Conservation (phyloP, 257 asterid species). For the Linderniella brevidens region DNA sequence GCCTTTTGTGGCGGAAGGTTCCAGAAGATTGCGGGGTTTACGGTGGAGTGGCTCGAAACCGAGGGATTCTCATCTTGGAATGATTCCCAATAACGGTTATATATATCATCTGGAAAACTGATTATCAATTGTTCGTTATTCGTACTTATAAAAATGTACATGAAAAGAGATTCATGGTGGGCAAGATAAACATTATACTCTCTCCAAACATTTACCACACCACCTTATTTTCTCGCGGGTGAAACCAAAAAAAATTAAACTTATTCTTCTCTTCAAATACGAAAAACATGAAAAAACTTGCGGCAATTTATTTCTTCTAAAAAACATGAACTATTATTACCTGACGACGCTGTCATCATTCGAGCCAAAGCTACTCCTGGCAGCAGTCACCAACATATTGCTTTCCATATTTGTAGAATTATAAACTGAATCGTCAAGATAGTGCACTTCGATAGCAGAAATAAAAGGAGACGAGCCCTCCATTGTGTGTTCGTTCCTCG, state of each 20-base stretch:
- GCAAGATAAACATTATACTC: too few species aligned
- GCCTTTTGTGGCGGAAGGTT: constrained; percentile 55
- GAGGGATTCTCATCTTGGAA: constrained; percentile 31
- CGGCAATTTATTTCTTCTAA: background rate
- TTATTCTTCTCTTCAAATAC: too few species aligned
- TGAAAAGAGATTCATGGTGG: too few species aligned
- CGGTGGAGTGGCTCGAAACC: constrained; percentile 34
- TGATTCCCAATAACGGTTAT: constrained; percentile 61
- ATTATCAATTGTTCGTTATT: background rate
- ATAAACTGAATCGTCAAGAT: constrained; percentile 38
- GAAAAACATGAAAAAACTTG: too few species aligned
- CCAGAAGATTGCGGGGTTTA: constrained; percentile 39
- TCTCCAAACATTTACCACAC: too few species aligned
- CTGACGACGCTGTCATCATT: constrained; percentile 24
- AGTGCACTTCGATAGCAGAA: constrained; percentile 50
- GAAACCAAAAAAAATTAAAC: too few species aligned
- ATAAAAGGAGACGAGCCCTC: constrained; percentile 47
- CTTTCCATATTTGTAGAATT: constrained; percentile 44
- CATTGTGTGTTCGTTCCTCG: constrained; percentile 39
- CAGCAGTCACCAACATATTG: constrained; percentile 34
- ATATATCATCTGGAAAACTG: constrained; percentile 75
- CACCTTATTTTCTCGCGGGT: too few species aligned
- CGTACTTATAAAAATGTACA: too few species aligned
- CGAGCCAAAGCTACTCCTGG: constrained; percentile 46
- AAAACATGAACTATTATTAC: constrained; percentile 9